Evolutionary conservation across 352 stramenopile genomes (phyloP).

Genomic region (Pythium phragmiticola): DNA sequence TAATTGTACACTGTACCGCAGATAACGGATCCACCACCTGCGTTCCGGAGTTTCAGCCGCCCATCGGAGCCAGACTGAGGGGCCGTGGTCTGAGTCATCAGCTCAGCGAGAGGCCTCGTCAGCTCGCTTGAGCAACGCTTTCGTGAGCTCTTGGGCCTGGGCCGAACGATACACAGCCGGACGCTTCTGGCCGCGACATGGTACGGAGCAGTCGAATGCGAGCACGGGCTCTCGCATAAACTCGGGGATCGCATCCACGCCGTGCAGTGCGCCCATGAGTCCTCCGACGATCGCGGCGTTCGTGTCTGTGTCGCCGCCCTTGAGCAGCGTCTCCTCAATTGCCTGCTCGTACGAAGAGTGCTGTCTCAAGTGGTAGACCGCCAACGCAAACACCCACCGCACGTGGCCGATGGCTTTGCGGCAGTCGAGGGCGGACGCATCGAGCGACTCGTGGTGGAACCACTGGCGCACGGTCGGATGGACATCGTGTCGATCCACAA

Average conservation of each 20-base stretch:
- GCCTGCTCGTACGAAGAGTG: slow-evolving; percentile 42
- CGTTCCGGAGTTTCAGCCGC: too few species aligned
- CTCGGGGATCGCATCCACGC: slow-evolving; percentile 36
- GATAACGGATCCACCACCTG: too few species aligned
- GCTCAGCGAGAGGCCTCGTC: background rate
- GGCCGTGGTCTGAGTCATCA: background rate
- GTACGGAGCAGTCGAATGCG: slow-evolving; percentile 33
- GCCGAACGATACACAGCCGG: slow-evolving; percentile 32
- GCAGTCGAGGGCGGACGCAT: slow-evolving; percentile 37
- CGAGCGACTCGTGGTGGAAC: slow-evolving; percentile 48
- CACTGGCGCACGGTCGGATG: slow-evolving; percentile 34
- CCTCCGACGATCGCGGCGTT: slow-evolving; percentile 60
- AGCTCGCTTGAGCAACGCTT: slow-evolving; percentile 26
- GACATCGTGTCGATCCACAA: slow-evolving; percentile 29
- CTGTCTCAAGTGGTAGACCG: slow-evolving; percentile 43
- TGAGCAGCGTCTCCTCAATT: slow-evolving; percentile 48
- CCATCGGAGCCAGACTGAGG: too few species aligned
- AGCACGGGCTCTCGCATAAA: slow-evolving; percentile 46
- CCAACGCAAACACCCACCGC: slow-evolving; percentile 50
- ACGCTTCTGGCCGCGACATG: slow-evolving; percentile 16
- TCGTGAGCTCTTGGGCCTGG: slow-evolving; percentile 31
- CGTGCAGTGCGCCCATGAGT: slow-evolving; percentile 49
- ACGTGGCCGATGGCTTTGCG: slow-evolving; percentile 37
- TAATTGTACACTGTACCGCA: too few species aligned
- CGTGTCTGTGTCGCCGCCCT: slow-evolving; percentile 58